phyloP scores from a whole-genome alignment of 352 stramenopile genomes.

The Pilasporangium apinafurcum region DNA sequence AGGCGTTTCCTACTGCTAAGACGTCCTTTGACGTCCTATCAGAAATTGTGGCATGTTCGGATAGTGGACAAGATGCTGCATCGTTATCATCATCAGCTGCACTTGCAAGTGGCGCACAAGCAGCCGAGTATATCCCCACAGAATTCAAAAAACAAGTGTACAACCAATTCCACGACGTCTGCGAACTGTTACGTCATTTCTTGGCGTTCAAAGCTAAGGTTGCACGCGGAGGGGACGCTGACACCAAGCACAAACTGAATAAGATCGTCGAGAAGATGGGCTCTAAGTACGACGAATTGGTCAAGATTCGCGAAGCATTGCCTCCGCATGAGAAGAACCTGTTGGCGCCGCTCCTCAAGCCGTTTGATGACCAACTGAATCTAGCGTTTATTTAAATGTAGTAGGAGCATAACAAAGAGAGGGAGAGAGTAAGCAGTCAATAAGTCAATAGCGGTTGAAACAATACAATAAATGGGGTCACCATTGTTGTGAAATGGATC shows the following conservation, averaged over 20 bases:
- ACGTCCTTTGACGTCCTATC: conserved; percentile 46
- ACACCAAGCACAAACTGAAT: conserved; percentile 74
- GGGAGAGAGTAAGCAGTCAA: too few relatives aligned
- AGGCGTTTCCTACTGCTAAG: conserved; percentile 45
- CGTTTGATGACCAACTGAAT: conserved; percentile 85
- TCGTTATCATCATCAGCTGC: conserved; percentile 43
- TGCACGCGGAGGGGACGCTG: conserved; percentile 36
- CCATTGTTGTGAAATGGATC: too few relatives aligned
- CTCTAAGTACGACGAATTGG: conserved; percentile 82
- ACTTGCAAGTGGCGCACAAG: conserved; percentile 41
- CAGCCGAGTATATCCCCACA: conserved; percentile 70
- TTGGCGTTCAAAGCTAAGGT: conserved; percentile 75
- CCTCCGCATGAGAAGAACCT: conserved; percentile 81
- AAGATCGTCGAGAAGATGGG: conserved; percentile 85
- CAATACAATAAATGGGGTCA: too few relatives aligned
- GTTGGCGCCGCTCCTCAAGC: conserved; percentile 75
- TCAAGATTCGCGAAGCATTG: conserved; percentile 74
- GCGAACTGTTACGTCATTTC: conserved; percentile 78
- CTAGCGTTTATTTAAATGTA: conserved; percentile 72
- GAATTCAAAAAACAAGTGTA: conserved; percentile 87
- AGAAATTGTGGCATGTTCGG: conserved; percentile 62
- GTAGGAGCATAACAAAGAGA: neutral
- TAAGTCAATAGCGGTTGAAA: too few relatives aligned
- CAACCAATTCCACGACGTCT: conserved; percentile 83
- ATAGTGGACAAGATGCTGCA: conserved; percentile 37